Evolutionary conservation across 495 filamentous ascomycete species (phyloP), one percentile per base, ranked within the genome.

Genomic region (Neurospora terricola): DNA sequence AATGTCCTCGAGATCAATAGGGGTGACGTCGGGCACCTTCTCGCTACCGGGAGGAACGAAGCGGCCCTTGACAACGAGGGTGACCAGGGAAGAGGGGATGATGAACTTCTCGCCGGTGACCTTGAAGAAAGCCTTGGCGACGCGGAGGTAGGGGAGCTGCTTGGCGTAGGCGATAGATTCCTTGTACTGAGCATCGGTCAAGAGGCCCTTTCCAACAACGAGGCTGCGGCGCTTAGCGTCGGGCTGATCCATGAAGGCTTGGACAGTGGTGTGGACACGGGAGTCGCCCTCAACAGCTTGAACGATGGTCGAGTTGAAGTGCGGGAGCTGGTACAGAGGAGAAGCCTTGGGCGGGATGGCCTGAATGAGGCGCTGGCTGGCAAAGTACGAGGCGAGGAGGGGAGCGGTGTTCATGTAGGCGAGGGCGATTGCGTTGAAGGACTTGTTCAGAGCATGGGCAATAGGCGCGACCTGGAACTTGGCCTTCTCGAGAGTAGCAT

Each of bases 91-190:
- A 76, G 91, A 91, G n/a, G 96, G 94, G 16, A 93, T 96, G 79
- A 98, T 91, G 80, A 90, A 92, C 73, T 90, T 92, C 83, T 99
- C 96, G 73, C 96, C 96, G 76, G 92, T 91, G 70, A 99, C 96
- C 85, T 99, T 99, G 89, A 99, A 99, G 84, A 96, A 99, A 3
- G 93, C 93, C 83, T 94, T 95, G 80, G 94, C 93, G n/a, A 98
- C 88, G 72, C 91, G 86, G 68, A 98, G 84, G 62, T 87, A 86
- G 0, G 96, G 96, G 14, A 99, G 83, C 80, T 97, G 92, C 76
- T 88, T 88, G 34, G 93, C 94, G 54, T 97, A 90, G 59, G 82
- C 78, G 70, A 97, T 83, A 38, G 91, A 93, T 34, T 89, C 87
- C 42, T 88, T 83, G 82, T 97, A 97, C 79, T 97, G 90, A 70